Base-by-base conservation (phyloP, 2,329 filamentous ascomycete species). In the Bipolaris victoriae region DNA sequence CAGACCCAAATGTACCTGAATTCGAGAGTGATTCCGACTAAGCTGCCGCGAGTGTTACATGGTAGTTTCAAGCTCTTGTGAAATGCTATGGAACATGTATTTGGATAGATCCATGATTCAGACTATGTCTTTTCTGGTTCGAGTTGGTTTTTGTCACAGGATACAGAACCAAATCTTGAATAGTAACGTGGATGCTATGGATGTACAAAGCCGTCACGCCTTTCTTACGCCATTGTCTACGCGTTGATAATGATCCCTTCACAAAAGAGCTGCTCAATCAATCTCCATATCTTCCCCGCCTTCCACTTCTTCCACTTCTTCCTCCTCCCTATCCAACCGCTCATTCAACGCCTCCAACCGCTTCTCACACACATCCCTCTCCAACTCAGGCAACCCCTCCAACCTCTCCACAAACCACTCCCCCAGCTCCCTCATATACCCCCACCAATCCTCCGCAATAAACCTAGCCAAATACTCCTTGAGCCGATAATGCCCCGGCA, bases 1-100 rank as follows among this genome's bases (percentile, higher is more conserved):
- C 61, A 81, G 80, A 82, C 68, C 79, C 79, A 7, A 76, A 81
- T 40, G 64, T 79, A 20, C 76, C 77, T 0, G 79, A 82, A 22
- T 81, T 79, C 48, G 74, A 78, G 44, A 75, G 72, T 9, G 79
- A 81, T 44, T 81, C 79, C 7, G 79, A 81, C 52, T 81, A 60
- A 68, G 43, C 35, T 16, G 33, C 18, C 15, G 13, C 20, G 20
- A 26, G n/a, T 39, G 2, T 1, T 10, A 31, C 7, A 20, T 48
- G 9, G 22, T 10, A 15, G n/a, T 0, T 22, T 36, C n/a, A 5
- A 7, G 22, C 9, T 16, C 13, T 16, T n/a, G 35, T 11, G 13
- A 5, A n/a, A 9, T 11, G 15, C 18, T 7, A 10, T 26, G 13
- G 18, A 35, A 35, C 18, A 20, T 20, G 39, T 7, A 24, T 11